A percentile compares a stretch with the other conserved stretches of the same genome.
Evolutionary conservation across 352 stramenopile species (phyloP).

Genomic region (Globisporangium cylindrosporum): DNA sequence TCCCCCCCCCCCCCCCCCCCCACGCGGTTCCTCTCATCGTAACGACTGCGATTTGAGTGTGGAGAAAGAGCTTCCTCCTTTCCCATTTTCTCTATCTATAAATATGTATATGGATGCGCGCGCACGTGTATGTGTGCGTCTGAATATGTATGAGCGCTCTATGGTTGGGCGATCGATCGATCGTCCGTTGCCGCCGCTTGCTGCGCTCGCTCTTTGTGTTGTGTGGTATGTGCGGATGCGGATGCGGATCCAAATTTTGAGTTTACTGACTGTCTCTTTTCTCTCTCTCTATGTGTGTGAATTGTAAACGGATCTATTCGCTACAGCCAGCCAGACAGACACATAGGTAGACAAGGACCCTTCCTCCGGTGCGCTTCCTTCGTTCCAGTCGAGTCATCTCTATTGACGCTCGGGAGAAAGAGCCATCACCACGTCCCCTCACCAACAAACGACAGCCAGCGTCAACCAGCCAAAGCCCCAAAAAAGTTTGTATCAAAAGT

Average conservation of each 20-base stretch:
- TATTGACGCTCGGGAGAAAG: not conserved
- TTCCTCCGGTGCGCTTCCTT: not conserved
- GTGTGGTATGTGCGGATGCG: not conserved
- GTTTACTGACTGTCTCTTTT: slow-evolving; percentile 1
- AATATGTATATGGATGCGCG: not conserved
- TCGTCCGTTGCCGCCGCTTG: not conserved
- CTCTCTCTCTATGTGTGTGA: not conserved
- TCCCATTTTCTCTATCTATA: not conserved
- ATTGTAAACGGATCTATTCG: not conserved
- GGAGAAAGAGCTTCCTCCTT: not conserved
- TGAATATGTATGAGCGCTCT: not conserved
- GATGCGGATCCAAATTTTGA: not conserved
- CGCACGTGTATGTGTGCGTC: not conserved
- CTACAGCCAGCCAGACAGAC: not conserved
- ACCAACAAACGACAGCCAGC: not conserved
- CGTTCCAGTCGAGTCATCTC: not conserved
- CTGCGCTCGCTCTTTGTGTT: not conserved
- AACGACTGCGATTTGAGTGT: not conserved
- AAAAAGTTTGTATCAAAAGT: not conserved
- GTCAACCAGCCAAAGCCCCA: not conserved
- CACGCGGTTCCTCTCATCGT: not conserved
- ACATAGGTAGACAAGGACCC: not conserved
- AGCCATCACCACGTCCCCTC: not conserved
- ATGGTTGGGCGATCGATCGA: not conserved
- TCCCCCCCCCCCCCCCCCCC: no score